Evolutionary conservation across 2,329 filamentous ascomycete genomes (phyloP), one percentile per base, ranked within the genome.

Genomic region (Truncatella angustata): DNA sequence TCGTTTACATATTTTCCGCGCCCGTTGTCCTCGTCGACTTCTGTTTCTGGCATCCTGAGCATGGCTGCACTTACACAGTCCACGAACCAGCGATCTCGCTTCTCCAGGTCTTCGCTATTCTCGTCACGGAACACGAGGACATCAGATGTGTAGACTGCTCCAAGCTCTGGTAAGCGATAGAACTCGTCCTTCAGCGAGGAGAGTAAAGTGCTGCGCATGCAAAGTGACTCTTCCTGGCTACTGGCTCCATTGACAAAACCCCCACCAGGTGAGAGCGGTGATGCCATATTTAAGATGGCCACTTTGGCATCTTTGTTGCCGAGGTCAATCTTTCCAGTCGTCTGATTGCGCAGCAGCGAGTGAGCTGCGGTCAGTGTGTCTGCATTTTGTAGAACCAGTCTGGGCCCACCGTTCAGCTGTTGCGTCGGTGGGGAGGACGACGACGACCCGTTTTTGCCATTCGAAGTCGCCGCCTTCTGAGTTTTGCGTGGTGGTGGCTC

Each of bases 261-360:
- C 6, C 83, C 84, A 11, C 84, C 84, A 0, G 84, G 80, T 0
- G 75, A 75, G 0, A 84, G 72, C 0, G 82, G 80, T 0, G 82
- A 86, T 0, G 82, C 82, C 82, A 86, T 86, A 63, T 84, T 86
- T 3, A 87, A 70, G 21, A 87, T 70, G 4, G 74, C 80, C 1
- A 82, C 72, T 34, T 76, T 67, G 7, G 60, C 51, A 11, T 39
- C 34, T 6, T 36, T 50, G 50, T 61, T 61, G 0, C 52, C 47
- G 3, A 58, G 53, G 47, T 58, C 58, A 2, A 48, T 30, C 20
- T 26, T 49, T 35, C 26, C 14, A 16, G 45, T 49, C 2, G 51
- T 20, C 5, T 34, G 16, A n/a, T 50, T 12, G 37, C 52, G 37
- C 16, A 62, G 54, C 10, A 76, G 69, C 0, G 63, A 58, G 28